phyloP scores from a whole-genome alignment of 495 filamentous ascomycete genomes.

The Aspergillus wentii region DNA sequence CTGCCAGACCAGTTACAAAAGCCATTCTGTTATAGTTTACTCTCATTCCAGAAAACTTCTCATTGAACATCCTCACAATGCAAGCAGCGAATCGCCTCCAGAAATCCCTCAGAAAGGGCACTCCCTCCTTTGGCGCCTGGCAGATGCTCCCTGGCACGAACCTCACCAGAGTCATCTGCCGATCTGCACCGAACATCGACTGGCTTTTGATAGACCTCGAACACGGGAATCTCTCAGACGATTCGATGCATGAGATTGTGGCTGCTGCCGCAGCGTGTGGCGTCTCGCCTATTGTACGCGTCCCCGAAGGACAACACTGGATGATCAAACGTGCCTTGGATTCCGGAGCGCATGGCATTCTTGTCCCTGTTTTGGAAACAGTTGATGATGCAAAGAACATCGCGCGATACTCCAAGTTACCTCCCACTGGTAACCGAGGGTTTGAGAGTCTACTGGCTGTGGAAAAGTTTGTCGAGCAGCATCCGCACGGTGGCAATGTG shows the following conservation, averaged over 20 bases:
- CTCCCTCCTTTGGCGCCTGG: conserved; percentile 1
- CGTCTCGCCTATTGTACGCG: conserved; percentile 60
- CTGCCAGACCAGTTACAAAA: too few relatives aligned
- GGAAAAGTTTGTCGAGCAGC: conserved; percentile 4
- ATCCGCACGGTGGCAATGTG: not conserved
- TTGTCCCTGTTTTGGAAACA: conserved; percentile 31
- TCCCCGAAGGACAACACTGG: conserved; percentile 61
- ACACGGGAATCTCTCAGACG: conserved; percentile 46
- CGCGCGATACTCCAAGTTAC: conserved; percentile 60
- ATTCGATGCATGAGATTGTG: conserved; percentile 79
- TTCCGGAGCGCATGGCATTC: conserved; percentile 59
- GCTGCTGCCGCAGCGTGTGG: conserved; percentile 62
- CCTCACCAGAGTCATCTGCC: conserved; percentile 1
- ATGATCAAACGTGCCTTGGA: conserved; percentile 72
- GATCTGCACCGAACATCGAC: not conserved
- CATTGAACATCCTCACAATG: too few relatives aligned
- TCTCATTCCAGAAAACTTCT: too few relatives aligned
- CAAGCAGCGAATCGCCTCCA: conserved; percentile 3
- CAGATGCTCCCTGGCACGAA: conserved; percentile 3
- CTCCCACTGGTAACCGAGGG: conserved; percentile 56
- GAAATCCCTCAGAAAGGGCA: not conserved
- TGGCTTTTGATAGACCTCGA: conserved; percentile 16
- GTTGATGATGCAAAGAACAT: conserved; percentile 55
- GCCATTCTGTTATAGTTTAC: too few relatives aligned
- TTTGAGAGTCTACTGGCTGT: conserved; percentile 12